Base-by-base conservation (phyloP, 2,329 filamentous ascomycete genomes). In the Trichoderma pleuroti region DNA sequence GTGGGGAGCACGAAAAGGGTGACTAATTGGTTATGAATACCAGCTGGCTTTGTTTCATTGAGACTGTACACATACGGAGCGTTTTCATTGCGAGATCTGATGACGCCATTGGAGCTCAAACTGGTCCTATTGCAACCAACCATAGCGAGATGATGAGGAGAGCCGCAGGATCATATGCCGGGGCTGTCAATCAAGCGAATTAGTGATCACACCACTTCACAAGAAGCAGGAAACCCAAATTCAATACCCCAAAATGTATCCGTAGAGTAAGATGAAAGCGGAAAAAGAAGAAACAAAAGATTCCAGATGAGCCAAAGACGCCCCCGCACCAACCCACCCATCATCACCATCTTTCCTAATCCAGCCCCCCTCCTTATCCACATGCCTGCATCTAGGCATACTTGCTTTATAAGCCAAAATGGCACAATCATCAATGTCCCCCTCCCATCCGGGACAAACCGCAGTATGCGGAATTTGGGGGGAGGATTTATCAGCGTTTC, bases 331-430 rank as follows among this genome's bases (percentile, higher is more conserved):
- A n/a, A n/a, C 36, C 30, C 39, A 16, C 18, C 28, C 46, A n/a
- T 32, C 60, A 62, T 62, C 57, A 39, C 60, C 59, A 42, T 9
- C 59, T 42, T 61, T 39, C 46, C 62, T 18, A 60, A 63, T 32
- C 18, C 3, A 28, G 28, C 12, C 2, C 36, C 34, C 16, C 6
- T 9, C 18, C 24, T 26, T 26, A 26, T 30, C 39, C 61, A 30
- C 60, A n/a, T 46, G 26, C 28, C 56, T 28, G 49, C 32, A 56
- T 56, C 8, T 8, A 21, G 46, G 12, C 16, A 26, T 26, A 28
- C 11, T 26, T 68, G 65, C 65, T 68, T 68, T 68, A 68, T 68
- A 68, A 68, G 54, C 65, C 39, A 36, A 60, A 21, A 63, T 63
- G 24, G 61, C 54, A 46, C 26, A 57, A 67, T 59, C 32, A 34